Evolutionary conservation across 208 protist genomes (phyloP).

Genomic region (Angomonas deanei): DNA sequence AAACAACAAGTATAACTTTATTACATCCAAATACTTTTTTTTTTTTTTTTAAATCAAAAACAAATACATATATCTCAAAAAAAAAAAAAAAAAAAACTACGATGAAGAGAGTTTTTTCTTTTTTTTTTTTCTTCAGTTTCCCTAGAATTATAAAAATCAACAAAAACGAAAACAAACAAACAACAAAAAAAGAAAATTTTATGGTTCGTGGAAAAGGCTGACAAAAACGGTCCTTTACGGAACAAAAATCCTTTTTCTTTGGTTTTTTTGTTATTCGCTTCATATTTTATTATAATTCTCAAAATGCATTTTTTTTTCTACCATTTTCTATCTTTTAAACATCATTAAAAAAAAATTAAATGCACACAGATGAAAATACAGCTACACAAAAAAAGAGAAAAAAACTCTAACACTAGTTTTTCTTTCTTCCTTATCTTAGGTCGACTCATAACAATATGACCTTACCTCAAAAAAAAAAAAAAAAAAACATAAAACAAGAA

Average conservation of each 20-base stretch:
- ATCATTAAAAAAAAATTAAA: too few relatives aligned
- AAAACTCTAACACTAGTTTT: too few relatives aligned
- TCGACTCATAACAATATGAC: too few relatives aligned
- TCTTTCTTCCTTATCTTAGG: too few relatives aligned
- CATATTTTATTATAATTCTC: background rate
- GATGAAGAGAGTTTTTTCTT: background rate
- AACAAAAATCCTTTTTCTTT: background rate
- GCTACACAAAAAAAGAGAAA: too few relatives aligned
- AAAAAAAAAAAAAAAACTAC: background rate
- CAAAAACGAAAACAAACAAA: background rate
- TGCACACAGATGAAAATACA: too few relatives aligned
- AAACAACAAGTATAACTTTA: background rate
- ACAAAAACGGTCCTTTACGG: background rate
- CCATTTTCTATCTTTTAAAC: slow-evolving; percentile 1
- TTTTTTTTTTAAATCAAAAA: background rate
- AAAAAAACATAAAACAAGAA: background rate
- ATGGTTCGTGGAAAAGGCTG: background rate
- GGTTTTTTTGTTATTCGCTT: background rate
- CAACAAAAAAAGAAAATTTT: slow-evolving; percentile 1
- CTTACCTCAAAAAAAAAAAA: background rate
- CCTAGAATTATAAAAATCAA: background rate
- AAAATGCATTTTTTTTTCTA: slow-evolving; percentile 1
- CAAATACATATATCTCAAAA: background rate
- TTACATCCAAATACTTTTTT: background rate
- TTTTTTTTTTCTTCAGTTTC: too few relatives aligned